Percentiles rank a stretch among this genome's conserved stretches.
Evolutionary conservation across 2,329 filamentous ascomycete genomes (phyloP).

Genomic region (Drechslerella stenobrocha): DNA sequence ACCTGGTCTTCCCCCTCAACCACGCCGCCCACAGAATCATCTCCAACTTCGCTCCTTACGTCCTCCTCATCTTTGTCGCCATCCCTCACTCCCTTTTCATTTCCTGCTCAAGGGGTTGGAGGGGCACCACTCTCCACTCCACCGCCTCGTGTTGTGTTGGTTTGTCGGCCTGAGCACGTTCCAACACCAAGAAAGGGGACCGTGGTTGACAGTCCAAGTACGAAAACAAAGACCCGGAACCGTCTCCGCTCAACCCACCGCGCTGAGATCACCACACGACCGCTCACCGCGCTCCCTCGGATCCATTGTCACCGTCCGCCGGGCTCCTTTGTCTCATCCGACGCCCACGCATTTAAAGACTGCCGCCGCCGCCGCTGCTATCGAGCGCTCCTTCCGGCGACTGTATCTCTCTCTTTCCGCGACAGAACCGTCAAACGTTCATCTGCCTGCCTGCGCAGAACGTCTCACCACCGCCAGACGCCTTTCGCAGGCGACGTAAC

Average conservation of each 20-base stretch:
- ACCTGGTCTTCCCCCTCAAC: conserved; percentile 39
- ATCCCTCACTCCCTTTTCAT: conserved; percentile 20
- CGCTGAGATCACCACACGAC: conserved; percentile 23
- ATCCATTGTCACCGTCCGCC: conserved; percentile 19
- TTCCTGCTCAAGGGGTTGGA: conserved; percentile 45
- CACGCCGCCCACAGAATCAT: conserved; percentile 21
- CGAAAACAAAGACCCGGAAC: conserved; percentile 42
- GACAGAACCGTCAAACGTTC: conserved; percentile 1
- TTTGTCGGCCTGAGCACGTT: conserved; percentile 34
- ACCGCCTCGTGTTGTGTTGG: conserved; percentile 26
- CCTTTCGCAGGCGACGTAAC: conserved; percentile 28
- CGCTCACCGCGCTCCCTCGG: conserved; percentile 32
- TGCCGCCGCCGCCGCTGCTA: conserved; percentile 3
- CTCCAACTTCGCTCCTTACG: conserved; percentile 19
- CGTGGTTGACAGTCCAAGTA: conserved; percentile 14
- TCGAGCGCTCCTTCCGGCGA: not conserved
- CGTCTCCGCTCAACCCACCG: conserved; percentile 6
- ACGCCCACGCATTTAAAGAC: conserved; percentile 9
- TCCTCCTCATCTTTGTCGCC: conserved; percentile 13
- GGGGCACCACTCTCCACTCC: conserved; percentile 11
- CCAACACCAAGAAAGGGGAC: conserved; percentile 40
- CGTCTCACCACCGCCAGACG: no score
- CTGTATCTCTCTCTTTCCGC: conserved; percentile 14
- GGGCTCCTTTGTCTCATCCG: conserved; percentile 15
- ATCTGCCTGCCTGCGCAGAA: not conserved